Base-by-base conservation (phyloP, 1,284 basidiomycete genomes). In the Porodaedalea pini region DNA sequence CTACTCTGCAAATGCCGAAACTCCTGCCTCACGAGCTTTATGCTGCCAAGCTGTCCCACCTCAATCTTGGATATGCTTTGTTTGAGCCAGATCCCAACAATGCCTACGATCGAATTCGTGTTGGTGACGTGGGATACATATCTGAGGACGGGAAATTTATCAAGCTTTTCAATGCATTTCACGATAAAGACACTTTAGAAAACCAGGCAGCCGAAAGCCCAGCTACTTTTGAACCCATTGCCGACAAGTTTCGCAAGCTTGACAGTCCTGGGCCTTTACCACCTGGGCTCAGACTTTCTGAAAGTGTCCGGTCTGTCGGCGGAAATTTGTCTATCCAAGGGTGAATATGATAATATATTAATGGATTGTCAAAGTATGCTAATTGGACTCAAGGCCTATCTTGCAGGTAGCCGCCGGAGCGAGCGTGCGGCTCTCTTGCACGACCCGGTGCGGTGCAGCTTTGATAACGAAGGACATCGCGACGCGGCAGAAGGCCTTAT, bases 111-210 rank as follows among this genome's bases (percentile, higher is more conserved):
- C 27, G 4, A 39, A 36, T 52, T 27, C 51, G 51, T 15, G 51
- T 52, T 13, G 50, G 50, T 13, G 50, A 51, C 32, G 50, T 51
- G 17, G 50, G 50, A 4, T 51, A 51, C 25, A 41, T 52, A 23
- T n/a, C 40, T 7, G 11, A 43, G 17, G 15, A 19, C 4, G 54
- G 54, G n/a, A 39, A 31, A 39, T 56, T 56, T 34, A 13, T 37
- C 7, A 39, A 34, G 17, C 44, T 45, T 3, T 49, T 56, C 23
- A 49, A 56, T 17, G 36, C 47, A 2, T 56, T 56, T 37, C 21
- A 27, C 15, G 23, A 27, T 44, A 31, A n/a, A 5, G 21, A 40
- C 44, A 29, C 19, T 36, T 31, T 8, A 15, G 36, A 21, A 7
- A 56, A 49, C 25, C 10, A 21, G n/a, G 15, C 15, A 7, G 2